Evolutionary conservation across 2,329 filamentous ascomycete species (phyloP).

Genomic region (Exophiala mesophila): DNA sequence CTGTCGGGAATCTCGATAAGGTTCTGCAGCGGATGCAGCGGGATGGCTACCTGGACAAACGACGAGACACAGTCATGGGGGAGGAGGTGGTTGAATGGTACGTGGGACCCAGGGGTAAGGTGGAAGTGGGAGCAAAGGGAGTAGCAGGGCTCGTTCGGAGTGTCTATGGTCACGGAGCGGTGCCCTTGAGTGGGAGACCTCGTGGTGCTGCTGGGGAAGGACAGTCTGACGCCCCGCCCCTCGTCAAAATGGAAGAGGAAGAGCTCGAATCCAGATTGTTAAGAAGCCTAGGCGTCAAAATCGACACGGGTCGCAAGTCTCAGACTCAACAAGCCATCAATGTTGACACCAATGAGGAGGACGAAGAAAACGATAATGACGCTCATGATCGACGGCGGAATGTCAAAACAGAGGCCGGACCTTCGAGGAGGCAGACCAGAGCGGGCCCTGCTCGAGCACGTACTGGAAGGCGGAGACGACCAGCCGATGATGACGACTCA

Average conservation of each 20-base stretch:
- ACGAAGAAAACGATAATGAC: not conserved
- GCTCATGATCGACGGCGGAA: too few relatives aligned
- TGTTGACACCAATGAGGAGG: constrained; percentile 4
- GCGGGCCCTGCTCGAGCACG: not conserved
- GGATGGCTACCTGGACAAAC: constrained; percentile 77
- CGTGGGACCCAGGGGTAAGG: constrained; percentile 76
- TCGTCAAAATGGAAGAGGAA: constrained; percentile 30
- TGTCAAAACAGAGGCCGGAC: constrained; percentile 4
- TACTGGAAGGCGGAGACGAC: not conserved
- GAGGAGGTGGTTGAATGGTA: constrained; percentile 77
- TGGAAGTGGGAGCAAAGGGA: constrained; percentile 75
- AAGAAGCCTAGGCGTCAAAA: constrained; percentile 54
- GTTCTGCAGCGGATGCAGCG: constrained; percentile 69
- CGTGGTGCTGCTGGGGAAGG: constrained; percentile 48
- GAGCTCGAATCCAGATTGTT: constrained; percentile 58
- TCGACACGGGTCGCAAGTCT: too few relatives aligned
- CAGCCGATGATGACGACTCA: constrained; percentile 2
- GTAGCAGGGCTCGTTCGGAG: constrained; percentile 63
- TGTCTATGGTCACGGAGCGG: constrained; percentile 46
- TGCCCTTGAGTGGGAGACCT: constrained; percentile 15
- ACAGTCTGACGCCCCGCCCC: too few relatives aligned
- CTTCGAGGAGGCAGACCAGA: constrained; percentile 3
- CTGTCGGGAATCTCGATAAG: constrained; percentile 68
- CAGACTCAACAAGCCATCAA: not conserved
- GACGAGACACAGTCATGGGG: constrained; percentile 63